phyloP scores from a whole-genome alignment of 768 basidiomycete genomes.

The Chiua virens region DNA sequence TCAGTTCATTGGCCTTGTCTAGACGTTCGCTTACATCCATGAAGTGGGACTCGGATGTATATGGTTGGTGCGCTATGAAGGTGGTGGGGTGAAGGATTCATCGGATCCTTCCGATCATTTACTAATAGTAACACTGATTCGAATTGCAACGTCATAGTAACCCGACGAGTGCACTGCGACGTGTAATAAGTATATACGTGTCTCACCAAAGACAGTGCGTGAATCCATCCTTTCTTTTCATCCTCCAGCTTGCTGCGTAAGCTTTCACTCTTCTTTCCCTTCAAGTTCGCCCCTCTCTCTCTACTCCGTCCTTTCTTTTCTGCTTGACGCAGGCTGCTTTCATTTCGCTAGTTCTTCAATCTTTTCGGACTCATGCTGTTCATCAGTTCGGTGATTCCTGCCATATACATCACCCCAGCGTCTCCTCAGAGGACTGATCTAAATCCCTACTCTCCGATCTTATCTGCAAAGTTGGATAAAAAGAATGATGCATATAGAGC shows the following conservation, averaged over 20 bases:
- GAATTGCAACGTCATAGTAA: too few species aligned
- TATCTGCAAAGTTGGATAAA: slow-evolving; percentile 28
- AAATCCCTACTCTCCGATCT: slow-evolving; percentile 67
- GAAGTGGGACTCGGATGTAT: background rate
- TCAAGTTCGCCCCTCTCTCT: too few species aligned
- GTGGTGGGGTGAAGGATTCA: too few species aligned
- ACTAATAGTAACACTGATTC: too few species aligned
- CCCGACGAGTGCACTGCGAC: too few species aligned
- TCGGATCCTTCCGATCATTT: too few species aligned
- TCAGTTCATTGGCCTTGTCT: slow-evolving; percentile 57
- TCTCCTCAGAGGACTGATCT: slow-evolving; percentile 49
- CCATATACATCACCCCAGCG: slow-evolving; percentile 69
- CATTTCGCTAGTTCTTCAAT: background rate
- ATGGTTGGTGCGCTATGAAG: background rate
- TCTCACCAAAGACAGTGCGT: too few species aligned
- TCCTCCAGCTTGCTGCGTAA: slow-evolving; percentile 14
- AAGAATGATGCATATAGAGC: slow-evolving; percentile 58
- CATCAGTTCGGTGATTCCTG: slow-evolving; percentile 49
- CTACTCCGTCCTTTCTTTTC: slow-evolving; percentile 29
- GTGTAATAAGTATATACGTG: too few species aligned
- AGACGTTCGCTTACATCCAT: slow-evolving; percentile 41
- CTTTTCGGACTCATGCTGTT: slow-evolving; percentile 39
- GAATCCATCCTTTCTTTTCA: too few species aligned
- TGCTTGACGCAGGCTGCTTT: slow-evolving; percentile 56
- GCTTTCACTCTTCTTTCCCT: slow-evolving; percentile 30